Conservation (phyloP, 1,284 basidiomycete genomes). For the Inonotus hispidus region DNA sequence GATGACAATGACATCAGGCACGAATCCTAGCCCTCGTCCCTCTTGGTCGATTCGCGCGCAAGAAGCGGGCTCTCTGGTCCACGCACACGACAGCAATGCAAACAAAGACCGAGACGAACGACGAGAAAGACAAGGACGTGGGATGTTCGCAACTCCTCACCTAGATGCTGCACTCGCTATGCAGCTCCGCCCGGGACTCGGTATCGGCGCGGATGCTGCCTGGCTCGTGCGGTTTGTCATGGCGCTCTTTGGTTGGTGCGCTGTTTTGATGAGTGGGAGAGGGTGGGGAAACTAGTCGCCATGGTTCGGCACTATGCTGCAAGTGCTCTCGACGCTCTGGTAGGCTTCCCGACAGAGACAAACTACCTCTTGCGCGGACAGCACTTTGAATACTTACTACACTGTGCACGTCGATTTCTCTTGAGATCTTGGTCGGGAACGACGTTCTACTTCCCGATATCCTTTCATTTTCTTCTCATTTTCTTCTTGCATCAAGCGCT, state of each 20-base stretch:
- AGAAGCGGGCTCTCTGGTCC: constrained; percentile 18
- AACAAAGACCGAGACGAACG: background rate
- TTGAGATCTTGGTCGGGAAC: background rate
- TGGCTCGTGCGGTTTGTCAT: constrained; percentile 76
- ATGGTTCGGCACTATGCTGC: background rate
- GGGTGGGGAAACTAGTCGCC: constrained; percentile 2
- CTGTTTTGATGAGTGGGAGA: constrained; percentile 36
- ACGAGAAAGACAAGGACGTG: constrained; percentile 27
- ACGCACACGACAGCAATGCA: background rate
- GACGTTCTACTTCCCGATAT: background rate
- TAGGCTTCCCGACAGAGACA: too few species aligned
- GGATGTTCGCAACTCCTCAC: constrained; percentile 35
- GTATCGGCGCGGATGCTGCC: constrained; percentile 62
- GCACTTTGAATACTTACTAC: too few species aligned
- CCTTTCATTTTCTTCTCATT: background rate
- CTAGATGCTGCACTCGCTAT: constrained; percentile 69
- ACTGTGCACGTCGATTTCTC: too few species aligned
- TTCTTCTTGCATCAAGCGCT: background rate
- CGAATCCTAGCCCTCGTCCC: constrained; percentile 25
- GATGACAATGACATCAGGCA: background rate
- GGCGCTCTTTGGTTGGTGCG: constrained; percentile 74
- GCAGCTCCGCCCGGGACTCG: constrained; percentile 65
- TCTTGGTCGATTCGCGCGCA: constrained; percentile 38
- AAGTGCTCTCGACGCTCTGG: background rate
- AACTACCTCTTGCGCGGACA: too few species aligned